Evolutionary conservation across 805 yeast genomes (phyloP).

Genomic region (Barnettozyma botsteinii): DNA sequence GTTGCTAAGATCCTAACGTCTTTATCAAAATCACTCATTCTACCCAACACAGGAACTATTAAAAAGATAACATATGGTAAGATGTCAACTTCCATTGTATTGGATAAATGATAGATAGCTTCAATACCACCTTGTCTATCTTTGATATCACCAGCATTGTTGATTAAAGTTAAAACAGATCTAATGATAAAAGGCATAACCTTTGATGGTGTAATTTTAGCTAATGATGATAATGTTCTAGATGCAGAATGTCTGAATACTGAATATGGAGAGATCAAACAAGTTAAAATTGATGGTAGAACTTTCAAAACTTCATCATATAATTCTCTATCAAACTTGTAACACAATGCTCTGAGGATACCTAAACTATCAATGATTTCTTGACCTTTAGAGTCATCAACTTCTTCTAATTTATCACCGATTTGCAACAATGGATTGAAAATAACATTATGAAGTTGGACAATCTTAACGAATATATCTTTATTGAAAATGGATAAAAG

Average conservation of each 20-base stretch:
- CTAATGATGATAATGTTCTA: slow-evolving; percentile 76
- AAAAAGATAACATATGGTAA: slow-evolving; percentile 92
- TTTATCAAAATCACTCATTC: slow-evolving; percentile 93
- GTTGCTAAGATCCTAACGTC: slow-evolving; percentile 91
- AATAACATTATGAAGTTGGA: slow-evolving; percentile 60
- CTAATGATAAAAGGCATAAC: slow-evolving; percentile 80
- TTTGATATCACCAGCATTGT: slow-evolving; percentile 61
- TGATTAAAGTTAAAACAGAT: slow-evolving; percentile 69
- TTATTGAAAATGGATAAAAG: slow-evolving; percentile 49
- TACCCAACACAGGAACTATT: slow-evolving; percentile 92
- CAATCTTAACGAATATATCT: slow-evolving; percentile 51
- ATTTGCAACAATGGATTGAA: slow-evolving; percentile 55
- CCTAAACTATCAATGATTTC: slow-evolving; percentile 82
- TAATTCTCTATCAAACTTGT: slow-evolving; percentile 47
- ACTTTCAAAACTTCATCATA: slow-evolving; percentile 45
- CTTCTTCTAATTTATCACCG: slow-evolving; percentile 23
- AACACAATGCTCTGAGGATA: slow-evolving; percentile 66
- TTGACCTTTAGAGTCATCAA: slow-evolving; percentile 58
- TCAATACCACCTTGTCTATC: slow-evolving; percentile 94
- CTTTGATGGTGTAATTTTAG: slow-evolving; percentile 58
- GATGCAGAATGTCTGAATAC: slow-evolving; percentile 89
- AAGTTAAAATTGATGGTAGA: slow-evolving; percentile 45
- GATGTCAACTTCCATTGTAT: slow-evolving; percentile 80
- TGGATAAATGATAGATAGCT: slow-evolving; percentile 77
- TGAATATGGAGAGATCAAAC: slow-evolving; percentile 63